Base-by-base conservation (phyloP, 345 rosid species). In the Boechera stricta region DNA sequence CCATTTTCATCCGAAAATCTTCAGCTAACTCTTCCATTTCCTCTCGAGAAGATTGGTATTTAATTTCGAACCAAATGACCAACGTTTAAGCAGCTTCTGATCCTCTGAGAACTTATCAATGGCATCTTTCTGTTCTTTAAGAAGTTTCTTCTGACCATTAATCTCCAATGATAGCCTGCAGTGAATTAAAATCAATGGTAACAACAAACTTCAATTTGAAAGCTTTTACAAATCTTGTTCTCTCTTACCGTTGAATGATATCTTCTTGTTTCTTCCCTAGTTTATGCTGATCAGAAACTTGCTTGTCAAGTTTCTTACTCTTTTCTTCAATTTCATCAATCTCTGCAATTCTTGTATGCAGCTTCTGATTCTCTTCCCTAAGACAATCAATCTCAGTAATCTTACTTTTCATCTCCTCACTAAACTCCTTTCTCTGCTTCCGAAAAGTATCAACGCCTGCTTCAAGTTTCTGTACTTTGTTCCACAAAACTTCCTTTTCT, bases 11-110 rank as follows among this genome's bases (percentile, higher is more conserved):
- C 2, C 74, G 71, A 69, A 81, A 88, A 49, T 82, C 87, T n/a
- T 64, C 86, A 0, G 89, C 87, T 15, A 85, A 48, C 47, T 86
- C 90, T 31, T 86, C 87, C 74, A 89, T 80, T 74, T 91, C 74
- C 78, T 84, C 69, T 88, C 88, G 1, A 86, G 57, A 2, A 55
- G 12, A 33, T 72, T 48, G 0, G 41, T 16, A 16, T 72, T 72
- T 49, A 62, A 10, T 7, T 87, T 80, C 29, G 82, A 71, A 56
- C 82, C 91, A 32, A 52, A 13, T 0, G 83, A 85, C 63, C 36
- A 76, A 9, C 72, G 75, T 57, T 76, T 79, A 63, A 28, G 9
- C 28, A 38, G 45, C 71, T 71, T 83, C 0, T 11, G 82, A 58
- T 86, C 92, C 67, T 84, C 87, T 2, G 42, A 41, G 1, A 67